phyloP scores from a whole-genome alignment of 2,329 filamentous ascomycete species.

The Trichoderma aggressivum region DNA sequence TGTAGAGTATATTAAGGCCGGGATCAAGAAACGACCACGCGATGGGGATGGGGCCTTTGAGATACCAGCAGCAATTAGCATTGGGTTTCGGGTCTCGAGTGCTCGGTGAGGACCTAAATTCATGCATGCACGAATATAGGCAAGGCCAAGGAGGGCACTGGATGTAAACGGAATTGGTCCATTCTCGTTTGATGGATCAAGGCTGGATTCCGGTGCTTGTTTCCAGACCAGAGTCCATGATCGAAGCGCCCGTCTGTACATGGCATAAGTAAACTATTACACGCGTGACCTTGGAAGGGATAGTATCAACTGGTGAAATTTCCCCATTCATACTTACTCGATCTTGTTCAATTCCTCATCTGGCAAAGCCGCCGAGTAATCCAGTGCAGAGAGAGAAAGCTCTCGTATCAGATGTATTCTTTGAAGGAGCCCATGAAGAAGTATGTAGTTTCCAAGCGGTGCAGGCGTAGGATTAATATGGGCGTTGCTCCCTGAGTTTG shows the following conservation, averaged over 20 bases:
- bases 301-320: not conserved
- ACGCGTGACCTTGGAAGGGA: not conserved
- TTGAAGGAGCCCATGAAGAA: not conserved
- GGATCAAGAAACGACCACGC: not conserved
- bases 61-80: not conserved
- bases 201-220: not conserved
- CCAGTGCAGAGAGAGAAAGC: not conserved
- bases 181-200: not conserved
- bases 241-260: not conserved
- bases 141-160: not conserved
- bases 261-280: not conserved
- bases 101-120: not conserved
- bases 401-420: not conserved
- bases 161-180: not conserved
- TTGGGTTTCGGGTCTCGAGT: not conserved
- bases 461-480: not conserved
- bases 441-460: not conserved
- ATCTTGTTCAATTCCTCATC: not conserved
- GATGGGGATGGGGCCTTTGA: not conserved
- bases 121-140: not conserved
- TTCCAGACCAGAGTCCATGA: not conserved
- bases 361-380: not conserved
- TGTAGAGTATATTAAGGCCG: not conserved
- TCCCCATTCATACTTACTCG: not conserved
- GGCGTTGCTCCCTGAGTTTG: not conserved